These are phyloP conservation scores for Asterella californica DNA, from an alignment of 225 moss, liverwort and hornwort species.

Conservation along the genomic window DNA sequence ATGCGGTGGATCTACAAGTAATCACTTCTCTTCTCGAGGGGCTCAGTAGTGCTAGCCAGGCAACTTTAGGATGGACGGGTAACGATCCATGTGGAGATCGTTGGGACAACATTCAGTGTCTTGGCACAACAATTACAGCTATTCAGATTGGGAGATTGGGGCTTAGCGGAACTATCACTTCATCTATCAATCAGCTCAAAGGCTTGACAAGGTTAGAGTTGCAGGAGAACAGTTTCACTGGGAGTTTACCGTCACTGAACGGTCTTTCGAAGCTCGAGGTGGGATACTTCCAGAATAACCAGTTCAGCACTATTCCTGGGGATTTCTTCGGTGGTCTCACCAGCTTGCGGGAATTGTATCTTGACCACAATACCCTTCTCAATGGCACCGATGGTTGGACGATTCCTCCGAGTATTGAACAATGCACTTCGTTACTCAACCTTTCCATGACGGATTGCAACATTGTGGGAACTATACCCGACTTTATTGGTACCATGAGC, in stretches of 20 bases:
- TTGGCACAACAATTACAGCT: conserved; percentile 38
- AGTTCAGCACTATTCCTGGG: conserved; percentile 63
- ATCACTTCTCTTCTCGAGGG: conserved; percentile 21
- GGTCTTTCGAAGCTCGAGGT: conserved; percentile 56
- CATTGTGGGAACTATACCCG: conserved; percentile 56
- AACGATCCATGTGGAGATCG: conserved; percentile 46
- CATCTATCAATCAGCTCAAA: conserved; percentile 55
- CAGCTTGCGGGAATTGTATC: conserved; percentile 41
- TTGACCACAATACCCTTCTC: conserved; percentile 51
- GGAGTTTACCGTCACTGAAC: conserved; percentile 60
- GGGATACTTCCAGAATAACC: conserved; percentile 50
- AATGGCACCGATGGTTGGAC: conserved; percentile 71
- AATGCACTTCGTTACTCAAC: conserved; percentile 47
- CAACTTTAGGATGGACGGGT: conserved; percentile 52
- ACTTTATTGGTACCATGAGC: conserved; percentile 59
- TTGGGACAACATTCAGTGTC: conserved; percentile 60
- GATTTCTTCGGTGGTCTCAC: conserved; percentile 67
- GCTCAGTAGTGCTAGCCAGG: conserved; percentile 23
- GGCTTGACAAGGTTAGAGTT: conserved; percentile 59
- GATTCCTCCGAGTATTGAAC: conserved; percentile 51
- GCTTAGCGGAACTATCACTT: conserved; percentile 62
- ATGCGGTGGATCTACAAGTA: conserved; percentile 25
- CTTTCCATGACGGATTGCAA: conserved; percentile 55
- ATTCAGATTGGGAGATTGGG: conserved; percentile 49
- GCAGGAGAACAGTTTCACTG: conserved; percentile 56